Percentiles rank a stretch among this genome's conserved stretches.
These are phyloP conservation scores for Colletotrichum spaethianum DNA, from an alignment of 2,329 filamentous ascomycete genomes.

Conservation along the genomic window DNA sequence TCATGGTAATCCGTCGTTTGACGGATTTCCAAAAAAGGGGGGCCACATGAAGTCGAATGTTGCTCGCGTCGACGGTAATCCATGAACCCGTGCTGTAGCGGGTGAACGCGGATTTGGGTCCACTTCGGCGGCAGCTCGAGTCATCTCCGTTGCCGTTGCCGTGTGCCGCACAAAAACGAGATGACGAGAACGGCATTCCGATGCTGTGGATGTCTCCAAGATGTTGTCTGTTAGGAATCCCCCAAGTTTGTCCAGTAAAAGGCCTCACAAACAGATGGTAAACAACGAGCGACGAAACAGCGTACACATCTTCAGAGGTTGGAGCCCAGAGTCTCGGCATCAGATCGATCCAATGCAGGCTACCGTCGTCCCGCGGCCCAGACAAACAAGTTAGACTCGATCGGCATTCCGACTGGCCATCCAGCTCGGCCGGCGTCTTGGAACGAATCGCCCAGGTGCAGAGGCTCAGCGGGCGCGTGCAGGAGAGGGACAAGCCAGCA, in stretches of 20 bases:
- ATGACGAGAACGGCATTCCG: too few relatives aligned
- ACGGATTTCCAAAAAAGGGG: constrained; percentile 26
- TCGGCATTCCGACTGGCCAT: not conserved
- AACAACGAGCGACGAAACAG: not conserved
- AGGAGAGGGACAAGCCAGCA: too few relatives aligned
- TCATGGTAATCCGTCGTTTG: constrained; percentile 22
- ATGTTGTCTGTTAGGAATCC: not conserved
- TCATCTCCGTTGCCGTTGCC: not conserved
- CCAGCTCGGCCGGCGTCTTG: not conserved
- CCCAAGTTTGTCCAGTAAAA: too few relatives aligned
- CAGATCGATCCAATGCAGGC: not conserved
- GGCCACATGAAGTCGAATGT: constrained; percentile 25
- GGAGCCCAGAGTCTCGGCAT: not conserved
- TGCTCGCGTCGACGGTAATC: constrained; percentile 4
- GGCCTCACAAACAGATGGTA: not conserved
- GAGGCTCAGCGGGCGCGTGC: too few relatives aligned
- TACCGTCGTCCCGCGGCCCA: not conserved
- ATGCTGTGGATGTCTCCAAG: not conserved
- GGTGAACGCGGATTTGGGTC: constrained; percentile 25
- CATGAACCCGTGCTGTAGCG: not conserved
- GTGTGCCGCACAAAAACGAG: too few relatives aligned
- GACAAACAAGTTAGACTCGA: not conserved
- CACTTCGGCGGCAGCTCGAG: not conserved
- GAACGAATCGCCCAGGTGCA: constrained; percentile 4
- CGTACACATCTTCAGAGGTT: not conserved